phyloP scores from a whole-genome alignment of 2,329 filamentous ascomycete species.

The Tolypocladium pustulatum region DNA sequence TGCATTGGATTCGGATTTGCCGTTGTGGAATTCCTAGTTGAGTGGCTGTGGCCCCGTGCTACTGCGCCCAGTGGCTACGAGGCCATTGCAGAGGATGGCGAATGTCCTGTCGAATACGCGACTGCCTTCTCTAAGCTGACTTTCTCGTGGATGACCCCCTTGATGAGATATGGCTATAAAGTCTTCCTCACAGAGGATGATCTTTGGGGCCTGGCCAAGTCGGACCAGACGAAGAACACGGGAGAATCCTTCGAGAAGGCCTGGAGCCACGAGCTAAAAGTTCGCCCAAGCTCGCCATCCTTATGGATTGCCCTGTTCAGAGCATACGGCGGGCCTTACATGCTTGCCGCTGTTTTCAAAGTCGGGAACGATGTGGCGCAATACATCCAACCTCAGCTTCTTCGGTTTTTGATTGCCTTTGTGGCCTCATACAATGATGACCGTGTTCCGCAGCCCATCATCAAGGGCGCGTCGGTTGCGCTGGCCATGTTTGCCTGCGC shows the following conservation, averaged over 20 bases:
- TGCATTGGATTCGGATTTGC: constrained; percentile 62
- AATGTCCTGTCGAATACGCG: constrained; percentile 76
- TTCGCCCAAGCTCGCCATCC: constrained; percentile 47
- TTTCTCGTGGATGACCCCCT: constrained; percentile 96
- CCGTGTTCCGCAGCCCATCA: constrained; percentile 59
- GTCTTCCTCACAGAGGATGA: constrained; percentile 90
- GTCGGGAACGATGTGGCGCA: constrained; percentile 74
- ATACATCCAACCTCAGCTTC: constrained; percentile 83
- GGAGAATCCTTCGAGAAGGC: constrained; percentile 58
- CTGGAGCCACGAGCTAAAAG: constrained; percentile 68
- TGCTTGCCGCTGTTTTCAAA: constrained; percentile 77
- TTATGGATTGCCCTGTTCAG: constrained; percentile 79
- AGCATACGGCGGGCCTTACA: constrained; percentile 78
- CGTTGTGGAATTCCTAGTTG: constrained; percentile 60
- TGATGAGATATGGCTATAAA: constrained; percentile 94
- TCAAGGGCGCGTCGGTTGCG: constrained; percentile 79
- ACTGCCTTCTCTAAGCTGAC: constrained; percentile 89
- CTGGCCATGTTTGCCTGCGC: constrained; percentile 87
- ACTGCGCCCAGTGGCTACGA: constrained; percentile 44
- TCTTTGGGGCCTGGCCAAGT: constrained; percentile 78
- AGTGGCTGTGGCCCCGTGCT: constrained; percentile 81
- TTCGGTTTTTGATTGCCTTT: constrained; percentile 75
- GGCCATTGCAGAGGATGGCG: constrained; percentile 46
- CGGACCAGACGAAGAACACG: constrained; percentile 69
- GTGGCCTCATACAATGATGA: constrained; percentile 63